Conservation (phyloP, 2,329 filamentous ascomycete genomes). For the Hymenoscyphus infarciens region DNA sequence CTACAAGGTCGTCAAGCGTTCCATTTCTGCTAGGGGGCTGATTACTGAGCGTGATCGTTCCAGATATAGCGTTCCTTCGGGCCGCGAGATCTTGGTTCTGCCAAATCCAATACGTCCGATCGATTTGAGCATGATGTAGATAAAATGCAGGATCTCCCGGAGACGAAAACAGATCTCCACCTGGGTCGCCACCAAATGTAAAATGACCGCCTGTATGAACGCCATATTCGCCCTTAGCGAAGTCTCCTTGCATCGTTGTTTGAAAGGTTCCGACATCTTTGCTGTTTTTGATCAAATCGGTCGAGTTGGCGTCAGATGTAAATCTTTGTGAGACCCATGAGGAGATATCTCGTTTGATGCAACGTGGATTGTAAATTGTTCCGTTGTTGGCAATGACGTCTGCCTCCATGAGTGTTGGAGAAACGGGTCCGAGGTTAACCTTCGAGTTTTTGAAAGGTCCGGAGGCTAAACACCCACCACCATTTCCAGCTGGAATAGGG, state of each 20-base stretch:
- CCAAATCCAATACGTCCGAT: conserved; percentile 48
- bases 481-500: conserved; percentile 45
- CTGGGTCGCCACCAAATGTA: conserved; percentile 45
- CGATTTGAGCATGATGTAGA: conserved; percentile 45
- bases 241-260: conserved; percentile 43
- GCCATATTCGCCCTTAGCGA: conserved; percentile 34
- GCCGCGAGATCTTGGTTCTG: conserved; percentile 43
- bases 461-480: conserved; percentile 51
- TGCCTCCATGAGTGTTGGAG: conserved; percentile 32
- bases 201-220: conserved; percentile 43
- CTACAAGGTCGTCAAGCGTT: conserved; percentile 40
- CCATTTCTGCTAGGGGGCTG: conserved; percentile 41
- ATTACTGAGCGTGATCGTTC: conserved; percentile 43
- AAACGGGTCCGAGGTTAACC: conserved; percentile 47
- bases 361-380: conserved; percentile 41
- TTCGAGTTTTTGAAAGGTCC: conserved; percentile 44
- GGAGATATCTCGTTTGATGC: conserved; percentile 42
- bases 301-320: conserved; percentile 37
- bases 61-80: conserved; percentile 31
- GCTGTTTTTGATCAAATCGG: conserved; percentile 39
- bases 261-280: conserved; percentile 43
- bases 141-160: conserved; percentile 46
- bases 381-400: conserved; percentile 37
- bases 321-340: conserved; percentile 37
- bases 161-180: conserved; percentile 43